These are phyloP conservation scores for Pseudogymnoascus sp. DNA, from an alignment of 2,329 filamentous ascomycete genomes.

Conservation along the genomic window DNA sequence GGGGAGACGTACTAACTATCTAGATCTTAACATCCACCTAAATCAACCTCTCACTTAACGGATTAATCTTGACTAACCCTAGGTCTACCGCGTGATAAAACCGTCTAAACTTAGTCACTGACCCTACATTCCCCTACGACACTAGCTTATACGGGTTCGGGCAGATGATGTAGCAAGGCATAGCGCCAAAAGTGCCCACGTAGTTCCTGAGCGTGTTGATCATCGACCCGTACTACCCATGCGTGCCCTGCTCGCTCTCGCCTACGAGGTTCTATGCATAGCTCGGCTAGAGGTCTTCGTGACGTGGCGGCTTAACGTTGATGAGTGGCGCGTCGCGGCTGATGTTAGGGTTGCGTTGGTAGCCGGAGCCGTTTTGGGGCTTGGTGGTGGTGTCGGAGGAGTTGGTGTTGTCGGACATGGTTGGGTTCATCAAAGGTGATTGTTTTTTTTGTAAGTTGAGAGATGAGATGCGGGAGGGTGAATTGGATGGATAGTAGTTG, in stretches of 20 bases:
- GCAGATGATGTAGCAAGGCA: constrained; percentile 86
- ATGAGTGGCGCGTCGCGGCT: constrained; percentile 41
- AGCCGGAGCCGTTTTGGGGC: neutral
- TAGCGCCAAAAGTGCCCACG: constrained; percentile 75
- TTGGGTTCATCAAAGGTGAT: neutral
- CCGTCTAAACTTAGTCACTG: constrained; percentile 90
- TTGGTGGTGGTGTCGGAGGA: neutral
- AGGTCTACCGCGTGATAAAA: constrained; percentile 96
- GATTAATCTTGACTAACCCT: constrained; percentile 95
- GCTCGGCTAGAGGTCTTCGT: constrained; percentile 70
- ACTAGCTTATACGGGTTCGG: constrained; percentile 96
- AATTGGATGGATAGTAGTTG: neutral
- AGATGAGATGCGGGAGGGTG: too few species aligned
- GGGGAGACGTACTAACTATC: constrained; percentile 56
- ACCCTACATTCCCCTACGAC: constrained; percentile 83
- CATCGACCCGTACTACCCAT: constrained; percentile 87
- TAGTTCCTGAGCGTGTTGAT: constrained; percentile 68
- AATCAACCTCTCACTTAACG: constrained; percentile 78
- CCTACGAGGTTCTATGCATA: constrained; percentile 58
- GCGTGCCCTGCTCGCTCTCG: constrained; percentile 56
- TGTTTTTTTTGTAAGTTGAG: neutral
- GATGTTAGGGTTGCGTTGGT: neutral
- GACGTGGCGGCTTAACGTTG: constrained; percentile 68
- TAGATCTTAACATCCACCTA: constrained; percentile 99
- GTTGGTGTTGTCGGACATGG: neutral